Percentiles rank a stretch among this genome's conserved stretches.
Evolutionary conservation across 371 early-diverging fungal genomes (phyloP).

Genomic region (Mucor velutinosus): DNA sequence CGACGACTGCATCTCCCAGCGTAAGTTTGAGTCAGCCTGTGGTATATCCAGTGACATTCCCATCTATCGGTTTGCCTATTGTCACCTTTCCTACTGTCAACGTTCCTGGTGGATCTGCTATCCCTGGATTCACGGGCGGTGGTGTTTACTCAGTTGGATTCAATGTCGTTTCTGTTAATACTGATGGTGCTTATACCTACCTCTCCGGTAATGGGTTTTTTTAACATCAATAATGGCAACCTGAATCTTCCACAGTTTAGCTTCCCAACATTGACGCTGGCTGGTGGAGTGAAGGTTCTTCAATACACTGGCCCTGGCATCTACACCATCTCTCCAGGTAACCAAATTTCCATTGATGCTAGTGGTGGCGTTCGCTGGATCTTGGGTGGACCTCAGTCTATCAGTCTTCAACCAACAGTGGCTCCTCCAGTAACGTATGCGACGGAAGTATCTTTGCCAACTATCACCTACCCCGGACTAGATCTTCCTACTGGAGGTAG

Average conservation of each 20-base stretch:
- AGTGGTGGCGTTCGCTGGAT: conserved; percentile 5
- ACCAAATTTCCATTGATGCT: background rate
- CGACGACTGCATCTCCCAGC: background rate
- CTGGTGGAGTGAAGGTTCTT: background rate
- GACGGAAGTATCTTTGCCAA: background rate
- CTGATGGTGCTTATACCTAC: background rate
- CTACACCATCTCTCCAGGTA: conserved; percentile 4
- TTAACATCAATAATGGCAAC: background rate
- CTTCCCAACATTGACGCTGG: conserved; percentile 1
- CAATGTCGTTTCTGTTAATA: background rate
- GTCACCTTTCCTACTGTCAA: background rate
- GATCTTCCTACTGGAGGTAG: background rate
- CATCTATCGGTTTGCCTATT: background rate
- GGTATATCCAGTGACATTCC: background rate
- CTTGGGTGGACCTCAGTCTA: background rate
- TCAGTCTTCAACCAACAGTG: background rate
- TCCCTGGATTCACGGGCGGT: conserved; percentile 1
- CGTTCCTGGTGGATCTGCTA: background rate
- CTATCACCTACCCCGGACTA: background rate
- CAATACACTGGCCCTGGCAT: conserved; percentile 8
- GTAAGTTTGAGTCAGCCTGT: background rate
- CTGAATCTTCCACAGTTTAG: background rate
- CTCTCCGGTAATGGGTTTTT: background rate
- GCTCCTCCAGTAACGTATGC: background rate
- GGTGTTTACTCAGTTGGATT: conserved; percentile 8